These are phyloP conservation scores for Termitomyces sp. DNA, from an alignment of 768 basidiomycete species.

Conservation along the genomic window DNA sequence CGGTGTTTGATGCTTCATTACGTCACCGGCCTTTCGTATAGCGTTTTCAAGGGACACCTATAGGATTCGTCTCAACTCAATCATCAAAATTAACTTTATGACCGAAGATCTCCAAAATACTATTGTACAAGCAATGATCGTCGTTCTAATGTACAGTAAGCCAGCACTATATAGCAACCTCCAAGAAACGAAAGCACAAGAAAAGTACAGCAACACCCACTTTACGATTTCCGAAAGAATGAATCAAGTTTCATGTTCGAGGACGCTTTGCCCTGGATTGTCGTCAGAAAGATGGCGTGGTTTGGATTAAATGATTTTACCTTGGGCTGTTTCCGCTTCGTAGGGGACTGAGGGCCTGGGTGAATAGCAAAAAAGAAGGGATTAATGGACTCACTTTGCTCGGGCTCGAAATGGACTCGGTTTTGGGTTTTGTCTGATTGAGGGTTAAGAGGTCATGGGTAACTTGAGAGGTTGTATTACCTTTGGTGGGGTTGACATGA, in stretches of 20 bases:
- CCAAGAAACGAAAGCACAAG: no score
- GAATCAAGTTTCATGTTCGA: constrained; percentile 6
- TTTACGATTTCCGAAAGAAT: not conserved
- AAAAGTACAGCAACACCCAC: not conserved
- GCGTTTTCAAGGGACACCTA: no score
- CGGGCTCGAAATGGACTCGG: not conserved
- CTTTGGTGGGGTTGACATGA: not conserved
- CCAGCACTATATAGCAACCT: no score
- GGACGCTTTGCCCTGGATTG: not conserved
- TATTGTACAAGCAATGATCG: no score
- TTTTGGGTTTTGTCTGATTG: not conserved
- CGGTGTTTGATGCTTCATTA: no score
- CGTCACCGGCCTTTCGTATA: no score
- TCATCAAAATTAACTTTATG: no score
- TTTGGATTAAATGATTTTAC: not conserved
- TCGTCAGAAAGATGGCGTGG: not conserved
- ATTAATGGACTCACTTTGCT: constrained; percentile 1
- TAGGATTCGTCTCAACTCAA: no score
- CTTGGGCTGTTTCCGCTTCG: constrained; percentile 1
- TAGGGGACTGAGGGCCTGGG: not conserved
- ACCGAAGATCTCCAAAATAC: no score
- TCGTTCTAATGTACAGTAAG: no score
- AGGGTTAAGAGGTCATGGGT: not conserved
- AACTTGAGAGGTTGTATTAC: not conserved
- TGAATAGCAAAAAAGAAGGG: not conserved